phyloP scores from a whole-genome alignment of 169 alveolate genomes.

The Eimeria praecox region DNA sequence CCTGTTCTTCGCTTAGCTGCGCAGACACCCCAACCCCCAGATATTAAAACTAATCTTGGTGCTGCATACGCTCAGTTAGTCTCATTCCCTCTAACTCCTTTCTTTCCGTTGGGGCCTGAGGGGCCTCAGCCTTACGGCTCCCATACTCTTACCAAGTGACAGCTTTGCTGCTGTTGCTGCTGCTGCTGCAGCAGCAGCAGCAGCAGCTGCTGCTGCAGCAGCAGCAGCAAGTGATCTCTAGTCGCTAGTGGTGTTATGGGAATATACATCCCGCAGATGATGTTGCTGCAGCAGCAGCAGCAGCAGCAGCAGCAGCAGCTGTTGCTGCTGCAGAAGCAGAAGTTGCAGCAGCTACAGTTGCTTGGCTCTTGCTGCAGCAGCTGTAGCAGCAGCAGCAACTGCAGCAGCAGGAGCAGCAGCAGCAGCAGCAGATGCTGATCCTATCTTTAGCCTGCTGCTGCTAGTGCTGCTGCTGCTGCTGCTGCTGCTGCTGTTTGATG shows the following conservation, averaged over 20 bases:
- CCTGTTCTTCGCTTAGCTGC: neutral
- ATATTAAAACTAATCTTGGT: neutral
- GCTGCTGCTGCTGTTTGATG: too few species aligned
- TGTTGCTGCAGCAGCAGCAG: neutral
- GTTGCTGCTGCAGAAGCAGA: neutral
- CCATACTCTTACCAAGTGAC: neutral
- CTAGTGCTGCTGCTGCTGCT: neutral
- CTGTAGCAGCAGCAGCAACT: neutral
- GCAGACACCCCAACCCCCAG: neutral
- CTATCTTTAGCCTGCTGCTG: neutral
- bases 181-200: neutral
- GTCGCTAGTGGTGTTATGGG: neutral
- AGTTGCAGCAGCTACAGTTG: neutral
- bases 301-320: conserved; percentile 14
- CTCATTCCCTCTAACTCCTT: too few species aligned
- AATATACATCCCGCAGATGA: neutral
- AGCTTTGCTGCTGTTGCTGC: neutral
- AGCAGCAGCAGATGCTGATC: neutral
- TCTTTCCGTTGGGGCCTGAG: conserved; percentile 16
- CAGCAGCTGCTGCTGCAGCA: neutral
- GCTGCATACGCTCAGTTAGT: conserved; percentile 15
- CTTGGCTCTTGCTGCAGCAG: too few species aligned
- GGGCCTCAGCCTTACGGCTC: neutral
- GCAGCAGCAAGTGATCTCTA: too few species aligned
- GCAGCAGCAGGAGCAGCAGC: neutral